A percentile compares a stretch with the other conserved stretches of the same genome.
These are phyloP conservation scores for Aureobasidium uvarum DNA, from an alignment of 2,329 filamentous ascomycete genomes.

Conservation along the genomic window DNA sequence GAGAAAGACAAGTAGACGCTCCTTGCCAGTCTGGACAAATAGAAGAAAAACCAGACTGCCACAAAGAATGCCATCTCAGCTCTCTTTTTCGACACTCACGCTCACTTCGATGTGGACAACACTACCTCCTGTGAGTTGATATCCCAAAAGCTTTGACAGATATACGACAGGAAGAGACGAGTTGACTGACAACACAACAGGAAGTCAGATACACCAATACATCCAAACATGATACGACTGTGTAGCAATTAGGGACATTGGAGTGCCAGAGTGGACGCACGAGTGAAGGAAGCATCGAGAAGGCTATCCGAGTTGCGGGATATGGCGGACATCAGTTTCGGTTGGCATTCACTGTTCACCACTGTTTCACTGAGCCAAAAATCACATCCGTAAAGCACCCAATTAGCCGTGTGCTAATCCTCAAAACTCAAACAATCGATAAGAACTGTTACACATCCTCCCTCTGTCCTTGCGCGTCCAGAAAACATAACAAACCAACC, in stretches of 20 bases:
- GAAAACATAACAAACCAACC: too few species aligned
- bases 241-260: background rate
- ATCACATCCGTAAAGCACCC: too few species aligned
- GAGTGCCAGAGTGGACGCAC: background rate
- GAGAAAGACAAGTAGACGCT: background rate
- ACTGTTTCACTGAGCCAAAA: too few species aligned
- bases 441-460: background rate
- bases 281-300: background rate
- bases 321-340: too few species aligned
- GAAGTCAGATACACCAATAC: background rate
- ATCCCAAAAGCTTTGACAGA: background rate
- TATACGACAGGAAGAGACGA: background rate
- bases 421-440: background rate
- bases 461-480: too few species aligned
- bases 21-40: background rate
- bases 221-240: background rate
- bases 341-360: too few species aligned
- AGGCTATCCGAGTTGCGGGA: too few species aligned
- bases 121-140: background rate
- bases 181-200: background rate
- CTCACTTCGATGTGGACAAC: background rate
- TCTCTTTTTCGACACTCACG: background rate
- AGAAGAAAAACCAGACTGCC: background rate
- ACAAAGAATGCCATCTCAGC: background rate
- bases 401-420: too few species aligned